These are phyloP conservation scores for Aspergillus fructus DNA, from an alignment of 2,329 filamentous ascomycete genomes.

Conservation along the genomic window DNA sequence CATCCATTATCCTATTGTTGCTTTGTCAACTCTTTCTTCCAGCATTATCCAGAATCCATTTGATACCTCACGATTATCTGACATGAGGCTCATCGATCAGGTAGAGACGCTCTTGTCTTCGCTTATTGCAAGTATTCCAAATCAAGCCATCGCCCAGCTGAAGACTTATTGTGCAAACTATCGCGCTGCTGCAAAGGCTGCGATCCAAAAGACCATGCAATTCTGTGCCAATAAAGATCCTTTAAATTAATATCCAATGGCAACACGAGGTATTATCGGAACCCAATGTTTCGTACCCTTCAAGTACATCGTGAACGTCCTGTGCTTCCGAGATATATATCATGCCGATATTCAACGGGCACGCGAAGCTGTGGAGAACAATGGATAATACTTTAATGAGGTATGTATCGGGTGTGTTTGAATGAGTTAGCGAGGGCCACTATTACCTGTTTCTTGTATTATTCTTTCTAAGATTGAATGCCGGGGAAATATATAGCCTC, in stretches of 20 bases:
- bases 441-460: background rate
- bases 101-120: conserved; percentile 17
- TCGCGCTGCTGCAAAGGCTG: conserved; percentile 14
- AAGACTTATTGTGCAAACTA: conserved; percentile 16
- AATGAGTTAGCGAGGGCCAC: background rate
- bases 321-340: too few species aligned
- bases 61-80: conserved; percentile 10
- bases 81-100: conserved; percentile 15
- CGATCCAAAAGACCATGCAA: conserved; percentile 4
- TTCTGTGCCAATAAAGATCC: background rate
- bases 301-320: background rate
- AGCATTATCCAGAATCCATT: conserved; percentile 16
- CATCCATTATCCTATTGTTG: conserved; percentile 18
- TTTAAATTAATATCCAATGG: background rate
- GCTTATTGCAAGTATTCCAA: conserved; percentile 1
- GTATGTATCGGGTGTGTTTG: background rate
- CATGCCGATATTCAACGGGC: background rate
- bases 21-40: conserved; percentile 16
- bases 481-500: background rate
- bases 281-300: background rate
- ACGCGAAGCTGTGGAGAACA: background rate
- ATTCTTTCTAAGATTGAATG: background rate
- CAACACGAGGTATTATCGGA: background rate
- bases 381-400: background rate
- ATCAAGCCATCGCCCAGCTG: conserved; percentile 11